Conservation (phyloP, 106 monocot genomes). For the Dioscorea alata region DNA sequence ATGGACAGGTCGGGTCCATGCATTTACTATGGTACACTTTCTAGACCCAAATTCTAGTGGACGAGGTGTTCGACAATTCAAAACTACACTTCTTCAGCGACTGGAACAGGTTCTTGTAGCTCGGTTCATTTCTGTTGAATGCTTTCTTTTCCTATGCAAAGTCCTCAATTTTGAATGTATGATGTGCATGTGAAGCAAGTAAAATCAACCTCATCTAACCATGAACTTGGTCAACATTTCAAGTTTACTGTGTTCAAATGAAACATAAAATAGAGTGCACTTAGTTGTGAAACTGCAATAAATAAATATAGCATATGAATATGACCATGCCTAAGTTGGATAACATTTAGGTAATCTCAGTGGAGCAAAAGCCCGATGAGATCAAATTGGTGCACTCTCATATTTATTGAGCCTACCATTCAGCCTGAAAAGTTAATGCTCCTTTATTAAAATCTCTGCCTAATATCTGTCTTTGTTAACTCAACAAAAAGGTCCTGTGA, state of each 20-base stretch:
- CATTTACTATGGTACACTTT: conserved; percentile 58
- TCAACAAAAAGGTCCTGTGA: no score
- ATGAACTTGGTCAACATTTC: neutral
- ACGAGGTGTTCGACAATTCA: conserved; percentile 73
- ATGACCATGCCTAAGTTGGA: neutral
- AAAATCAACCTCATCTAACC: neutral
- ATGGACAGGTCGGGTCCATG: conserved; percentile 69
- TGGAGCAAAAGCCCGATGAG: no score
- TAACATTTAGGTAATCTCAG: no score
- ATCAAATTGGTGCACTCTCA: no score
- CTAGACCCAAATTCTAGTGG: conserved; percentile 57
- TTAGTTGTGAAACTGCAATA: neutral
- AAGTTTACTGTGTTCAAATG: neutral
- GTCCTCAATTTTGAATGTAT: neutral
- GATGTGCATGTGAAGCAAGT: neutral
- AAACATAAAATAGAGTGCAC: neutral
- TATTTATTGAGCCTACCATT: no score
- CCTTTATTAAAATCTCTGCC: no score
- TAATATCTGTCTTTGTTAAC: no score
- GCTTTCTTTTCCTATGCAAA: neutral
- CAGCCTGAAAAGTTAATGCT: no score
- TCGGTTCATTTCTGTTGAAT: neutral
- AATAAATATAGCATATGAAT: neutral
- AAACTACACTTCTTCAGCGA: conserved; percentile 67
- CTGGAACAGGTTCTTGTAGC: conserved; percentile 49